Evolutionary conservation across 441 rosid genomes (phyloP).

Genomic region (Populus hybrid): DNA sequence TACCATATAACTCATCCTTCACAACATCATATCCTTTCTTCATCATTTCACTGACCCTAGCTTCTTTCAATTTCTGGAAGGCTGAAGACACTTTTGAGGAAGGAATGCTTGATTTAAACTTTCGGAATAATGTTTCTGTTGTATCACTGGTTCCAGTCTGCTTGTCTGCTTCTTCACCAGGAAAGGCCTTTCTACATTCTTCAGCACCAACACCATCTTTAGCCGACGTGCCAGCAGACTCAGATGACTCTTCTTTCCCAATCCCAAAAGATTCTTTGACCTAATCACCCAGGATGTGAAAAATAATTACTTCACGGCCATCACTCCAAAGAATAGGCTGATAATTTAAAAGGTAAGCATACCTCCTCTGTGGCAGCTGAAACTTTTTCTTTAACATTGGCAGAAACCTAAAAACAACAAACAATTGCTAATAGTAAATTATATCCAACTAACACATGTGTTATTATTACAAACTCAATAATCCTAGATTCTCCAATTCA

Average conservation of each 20-base stretch:
- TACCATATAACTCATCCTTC: constrained; percentile 77
- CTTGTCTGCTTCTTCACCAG: constrained; percentile 43
- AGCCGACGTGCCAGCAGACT: constrained; percentile 35
- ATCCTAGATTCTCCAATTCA: not conserved
- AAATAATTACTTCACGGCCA: not conserved
- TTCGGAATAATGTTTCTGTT: constrained; percentile 56
- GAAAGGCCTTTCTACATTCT: constrained; percentile 38
- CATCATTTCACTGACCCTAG: constrained; percentile 64
- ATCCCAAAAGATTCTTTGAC: constrained; percentile 66
- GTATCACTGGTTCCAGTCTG: constrained; percentile 41
- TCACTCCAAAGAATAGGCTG: constrained; percentile 3
- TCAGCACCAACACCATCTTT: constrained; percentile 29
- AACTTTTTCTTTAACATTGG: constrained; percentile 69
- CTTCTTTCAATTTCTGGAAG: constrained; percentile 61
- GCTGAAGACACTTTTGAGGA: constrained; percentile 62
- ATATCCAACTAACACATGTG: not conserved
- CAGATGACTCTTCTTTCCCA: constrained; percentile 51
- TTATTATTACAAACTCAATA: not conserved
- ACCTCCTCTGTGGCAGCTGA: constrained; percentile 92
- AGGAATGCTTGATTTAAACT: constrained; percentile 59
- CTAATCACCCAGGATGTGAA: constrained; percentile 33
- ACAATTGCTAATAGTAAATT: not conserved
- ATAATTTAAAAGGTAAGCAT: constrained; percentile 17
- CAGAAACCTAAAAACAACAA: constrained; percentile 59
- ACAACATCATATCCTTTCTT: constrained; percentile 86